phyloP scores from a whole-genome alignment of 768 basidiomycete species.

The Ephemerocybe angulata region DNA sequence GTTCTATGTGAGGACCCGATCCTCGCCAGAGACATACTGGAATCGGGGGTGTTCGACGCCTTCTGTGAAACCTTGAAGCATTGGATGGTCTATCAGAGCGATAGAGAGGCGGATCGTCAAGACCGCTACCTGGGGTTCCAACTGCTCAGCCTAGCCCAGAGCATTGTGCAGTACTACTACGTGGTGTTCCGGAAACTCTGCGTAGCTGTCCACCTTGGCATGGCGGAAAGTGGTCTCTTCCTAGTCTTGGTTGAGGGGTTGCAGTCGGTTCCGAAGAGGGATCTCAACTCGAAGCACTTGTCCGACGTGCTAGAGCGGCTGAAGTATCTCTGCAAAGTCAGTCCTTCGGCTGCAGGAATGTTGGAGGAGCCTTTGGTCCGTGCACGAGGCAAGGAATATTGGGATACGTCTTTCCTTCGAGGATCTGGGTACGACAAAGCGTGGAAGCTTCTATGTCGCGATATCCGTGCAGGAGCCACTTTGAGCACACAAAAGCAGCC shows the following conservation, averaged over 20 bases:
- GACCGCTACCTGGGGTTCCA: background rate
- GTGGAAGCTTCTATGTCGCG: too few relatives aligned
- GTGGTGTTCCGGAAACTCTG: background rate
- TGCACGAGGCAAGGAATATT: background rate
- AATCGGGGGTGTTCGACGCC: background rate
- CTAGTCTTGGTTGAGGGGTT: background rate
- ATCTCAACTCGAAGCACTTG: background rate
- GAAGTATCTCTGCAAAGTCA: background rate
- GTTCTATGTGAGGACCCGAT: background rate
- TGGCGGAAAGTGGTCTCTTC: background rate
- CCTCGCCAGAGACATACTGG: background rate
- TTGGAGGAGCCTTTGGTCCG: background rate
- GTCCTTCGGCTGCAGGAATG: background rate
- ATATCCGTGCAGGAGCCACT: too few relatives aligned
- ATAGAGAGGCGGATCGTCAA: background rate
- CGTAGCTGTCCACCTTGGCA: background rate
- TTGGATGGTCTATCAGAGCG: background rate
- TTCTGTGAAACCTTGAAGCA: background rate
- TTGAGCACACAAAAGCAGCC: too few relatives aligned
- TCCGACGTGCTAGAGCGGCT: background rate
- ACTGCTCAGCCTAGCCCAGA: background rate
- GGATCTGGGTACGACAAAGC: background rate
- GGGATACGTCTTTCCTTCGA: background rate
- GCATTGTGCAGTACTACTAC: background rate
- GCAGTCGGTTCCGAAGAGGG: background rate